Evolutionary conservation across 2,329 filamentous ascomycete genomes (phyloP).

Genomic region (Pezicula rhizophila): DNA sequence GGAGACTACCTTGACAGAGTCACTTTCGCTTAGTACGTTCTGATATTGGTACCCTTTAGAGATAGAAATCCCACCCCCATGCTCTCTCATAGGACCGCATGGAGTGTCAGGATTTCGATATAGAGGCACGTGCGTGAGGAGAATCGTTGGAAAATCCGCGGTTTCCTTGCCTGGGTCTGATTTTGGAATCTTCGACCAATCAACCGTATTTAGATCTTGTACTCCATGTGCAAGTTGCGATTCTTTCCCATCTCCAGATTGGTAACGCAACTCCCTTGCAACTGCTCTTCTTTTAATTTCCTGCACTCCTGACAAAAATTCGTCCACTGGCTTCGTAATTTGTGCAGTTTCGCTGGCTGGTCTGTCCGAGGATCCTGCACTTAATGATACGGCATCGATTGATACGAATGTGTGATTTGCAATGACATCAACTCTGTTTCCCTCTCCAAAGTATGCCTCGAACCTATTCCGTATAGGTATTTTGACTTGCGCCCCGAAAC

Average conservation of each 20-base stretch:
- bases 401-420: slow-evolving; percentile 96
- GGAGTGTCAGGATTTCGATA: slow-evolving; percentile 77
- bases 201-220: slow-evolving; percentile 39
- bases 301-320: slow-evolving; percentile 68
- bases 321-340: slow-evolving; percentile 70
- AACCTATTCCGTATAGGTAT: slow-evolving; percentile 76
- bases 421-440: slow-evolving; percentile 85
- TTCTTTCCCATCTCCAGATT: slow-evolving; percentile 51
- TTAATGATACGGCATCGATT: slow-evolving; percentile 81
- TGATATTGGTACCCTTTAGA: slow-evolving; percentile 88
- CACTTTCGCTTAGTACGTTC: slow-evolving; percentile 74
- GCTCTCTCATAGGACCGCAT: slow-evolving; percentile 82
- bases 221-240: slow-evolving; percentile 52
- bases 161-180: slow-evolving; percentile 37
- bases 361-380: slow-evolving; percentile 55
- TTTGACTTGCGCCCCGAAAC: slow-evolving; percentile 83
- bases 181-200: slow-evolving; percentile 32
- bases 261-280: slow-evolving; percentile 59
- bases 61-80: slow-evolving; percentile 72
- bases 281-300: slow-evolving; percentile 61
- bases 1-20: slow-evolving; percentile 70
- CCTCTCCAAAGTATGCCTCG: slow-evolving; percentile 79
- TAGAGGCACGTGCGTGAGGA: slow-evolving; percentile 86
- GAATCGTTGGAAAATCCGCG: slow-evolving; percentile 72
- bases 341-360: slow-evolving; percentile 41